phyloP scores from a whole-genome alignment of 306 rosid species.

The Cucumis melo region DNA sequence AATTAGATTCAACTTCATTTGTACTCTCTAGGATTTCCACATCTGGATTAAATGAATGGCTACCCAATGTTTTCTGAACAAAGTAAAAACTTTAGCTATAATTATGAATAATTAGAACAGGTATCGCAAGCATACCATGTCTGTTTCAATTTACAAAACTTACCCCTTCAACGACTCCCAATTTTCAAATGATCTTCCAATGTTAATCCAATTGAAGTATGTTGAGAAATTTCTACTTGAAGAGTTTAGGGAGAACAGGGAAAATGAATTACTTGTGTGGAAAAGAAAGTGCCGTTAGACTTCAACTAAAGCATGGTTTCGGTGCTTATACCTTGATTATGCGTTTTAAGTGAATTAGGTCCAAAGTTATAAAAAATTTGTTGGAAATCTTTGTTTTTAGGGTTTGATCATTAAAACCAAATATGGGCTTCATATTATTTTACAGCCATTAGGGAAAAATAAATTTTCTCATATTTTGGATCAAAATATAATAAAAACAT shows the following conservation, averaged over 20 bases:
- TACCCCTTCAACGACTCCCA: not conserved
- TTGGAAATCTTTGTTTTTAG: not conserved
- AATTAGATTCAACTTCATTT: constrained; percentile 30
- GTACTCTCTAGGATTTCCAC: constrained; percentile 24
- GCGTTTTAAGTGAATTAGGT: not conserved
- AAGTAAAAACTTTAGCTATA: not conserved
- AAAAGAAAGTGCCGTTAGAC: not conserved
- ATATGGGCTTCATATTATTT: not conserved
- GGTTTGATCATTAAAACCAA: not conserved
- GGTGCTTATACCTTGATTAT: not conserved
- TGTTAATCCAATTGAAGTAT: not conserved
- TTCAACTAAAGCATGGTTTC: not conserved
- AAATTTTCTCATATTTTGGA: not conserved
- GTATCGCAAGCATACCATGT: not conserved
- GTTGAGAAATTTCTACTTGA: not conserved
- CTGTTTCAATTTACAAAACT: not conserved
- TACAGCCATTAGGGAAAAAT: not conserved
- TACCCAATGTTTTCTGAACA: constrained; percentile 1
- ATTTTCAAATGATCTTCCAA: not conserved
- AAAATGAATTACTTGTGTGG: not conserved
- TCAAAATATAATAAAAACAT: not conserved
- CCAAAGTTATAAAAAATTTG: not conserved
- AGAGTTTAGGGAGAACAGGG: not conserved
- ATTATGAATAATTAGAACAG: not conserved
- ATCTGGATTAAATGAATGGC: constrained; percentile 13